phyloP scores from a whole-genome alignment of 768 basidiomycete species.

The Mycena kentingensis region DNA sequence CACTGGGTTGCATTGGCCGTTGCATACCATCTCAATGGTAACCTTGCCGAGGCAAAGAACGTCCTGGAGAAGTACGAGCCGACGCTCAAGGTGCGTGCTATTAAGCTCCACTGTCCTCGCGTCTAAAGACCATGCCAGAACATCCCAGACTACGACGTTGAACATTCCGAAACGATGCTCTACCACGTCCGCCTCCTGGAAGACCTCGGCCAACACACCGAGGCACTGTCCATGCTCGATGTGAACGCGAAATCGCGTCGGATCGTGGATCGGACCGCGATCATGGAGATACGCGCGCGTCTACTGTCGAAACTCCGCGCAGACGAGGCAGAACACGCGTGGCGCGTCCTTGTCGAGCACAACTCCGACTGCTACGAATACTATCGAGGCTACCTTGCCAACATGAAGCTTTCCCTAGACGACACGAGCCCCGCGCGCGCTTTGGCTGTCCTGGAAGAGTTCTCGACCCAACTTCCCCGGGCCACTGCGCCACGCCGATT shows the following conservation, averaged over 20 bases:
- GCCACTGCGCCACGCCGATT: constrained; percentile 75
- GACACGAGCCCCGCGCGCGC: constrained; percentile 51
- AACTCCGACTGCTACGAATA: constrained; percentile 85
- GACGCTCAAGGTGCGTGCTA: constrained; percentile 65
- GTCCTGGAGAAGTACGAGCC: constrained; percentile 72
- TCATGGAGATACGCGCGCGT: constrained; percentile 78
- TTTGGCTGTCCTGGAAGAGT: constrained; percentile 56
- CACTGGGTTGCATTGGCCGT: constrained; percentile 92
- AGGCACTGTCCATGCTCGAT: constrained; percentile 67
- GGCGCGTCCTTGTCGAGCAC: constrained; percentile 77
- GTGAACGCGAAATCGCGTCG: constrained; percentile 59
- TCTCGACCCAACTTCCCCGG: constrained; percentile 63
- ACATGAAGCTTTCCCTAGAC: constrained; percentile 61
- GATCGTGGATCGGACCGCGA: constrained; percentile 70
- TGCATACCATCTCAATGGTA: constrained; percentile 83
- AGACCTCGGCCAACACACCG: constrained; percentile 62
- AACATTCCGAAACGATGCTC: constrained; percentile 80
- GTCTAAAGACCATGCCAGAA: constrained; percentile 47
- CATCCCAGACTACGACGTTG: constrained; percentile 74
- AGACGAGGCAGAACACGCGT: constrained; percentile 78
- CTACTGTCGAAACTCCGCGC: constrained; percentile 67
- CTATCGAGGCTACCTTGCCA: constrained; percentile 71
- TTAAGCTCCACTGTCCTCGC: neutral
- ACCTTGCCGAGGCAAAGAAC: constrained; percentile 66
- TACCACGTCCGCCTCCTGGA: constrained; percentile 78